Conservation (phyloP, 2,329 filamentous ascomycete species). For the Simplicillium aogashimaense region DNA sequence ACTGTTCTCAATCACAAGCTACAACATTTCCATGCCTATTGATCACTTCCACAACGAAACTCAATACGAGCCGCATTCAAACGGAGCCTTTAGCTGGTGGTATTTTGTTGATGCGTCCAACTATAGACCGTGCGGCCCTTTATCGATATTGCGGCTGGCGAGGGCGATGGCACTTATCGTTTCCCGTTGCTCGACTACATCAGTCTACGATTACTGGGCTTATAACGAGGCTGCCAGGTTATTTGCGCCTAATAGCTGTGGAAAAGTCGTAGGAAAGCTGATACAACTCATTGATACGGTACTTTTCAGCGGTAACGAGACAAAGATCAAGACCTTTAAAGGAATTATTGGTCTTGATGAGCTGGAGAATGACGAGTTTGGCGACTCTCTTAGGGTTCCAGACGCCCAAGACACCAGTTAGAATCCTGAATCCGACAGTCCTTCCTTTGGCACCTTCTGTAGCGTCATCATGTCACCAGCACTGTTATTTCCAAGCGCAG, state of each 20-base stretch:
- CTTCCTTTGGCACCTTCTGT: too few relatives aligned
- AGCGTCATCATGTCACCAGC: too few relatives aligned
- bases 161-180: constrained; percentile 51
- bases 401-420: too few relatives aligned
- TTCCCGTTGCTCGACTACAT: constrained; percentile 61
- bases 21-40: constrained; percentile 39
- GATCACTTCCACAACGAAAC: constrained; percentile 80
- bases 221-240: constrained; percentile 41
- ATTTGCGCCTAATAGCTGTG: constrained; percentile 48
- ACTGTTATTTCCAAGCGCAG: too few relatives aligned
- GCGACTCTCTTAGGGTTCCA: constrained; percentile 14
- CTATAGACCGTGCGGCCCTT: constrained; percentile 69
- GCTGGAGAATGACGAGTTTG: constrained; percentile 28
- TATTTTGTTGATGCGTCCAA: constrained; percentile 76
- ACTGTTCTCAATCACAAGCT: too few relatives aligned
- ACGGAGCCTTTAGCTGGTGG: constrained; percentile 57
- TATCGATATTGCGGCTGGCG: constrained; percentile 73
- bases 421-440: too few relatives aligned
- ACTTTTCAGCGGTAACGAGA: constrained; percentile 25
- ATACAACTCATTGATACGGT: constrained; percentile 42
- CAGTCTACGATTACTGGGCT: constrained; percentile 68
- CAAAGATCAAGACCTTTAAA: constrained; percentile 27
- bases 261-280: constrained; percentile 51
- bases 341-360: constrained; percentile 20
- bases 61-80: constrained; percentile 65